Base-by-base conservation (phyloP, 2,329 filamentous ascomycete genomes). In the Metarhizium robertsii region DNA sequence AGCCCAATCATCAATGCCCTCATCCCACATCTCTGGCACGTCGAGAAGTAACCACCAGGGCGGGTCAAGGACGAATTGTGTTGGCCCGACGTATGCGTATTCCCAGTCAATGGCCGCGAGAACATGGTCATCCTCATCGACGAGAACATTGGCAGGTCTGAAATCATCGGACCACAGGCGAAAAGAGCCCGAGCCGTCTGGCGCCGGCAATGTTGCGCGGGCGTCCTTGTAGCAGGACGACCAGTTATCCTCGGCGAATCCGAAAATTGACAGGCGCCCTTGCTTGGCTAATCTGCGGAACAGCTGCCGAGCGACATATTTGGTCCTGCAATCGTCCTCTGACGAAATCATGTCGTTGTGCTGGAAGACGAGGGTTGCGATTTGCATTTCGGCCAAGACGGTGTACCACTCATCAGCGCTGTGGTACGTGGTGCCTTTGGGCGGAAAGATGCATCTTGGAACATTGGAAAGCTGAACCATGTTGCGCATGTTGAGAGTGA, bases 91-190 rank as follows among this genome's bases (percentile, higher is more conserved):
- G 54, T 73, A 72, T 0, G 67, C 57, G 54, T 69, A 71, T 61
- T 75, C 73, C 71, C 71, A 75, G 58, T 75, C 72, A 4, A 76
- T 69, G 0, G 71, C 63, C 5, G 62, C 67, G 13, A 65, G 61
- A 1, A 73, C 57, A 0, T 61, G 53, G 2, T 66, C 46, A 16
- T 65, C 46, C 3, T 61, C 55, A 34, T 67, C 60, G 3, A 71
- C 6, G 3, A 73, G 59, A 20, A 70, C 56, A 42, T 73, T 73
- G 4, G 59, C 57, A 14, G 68, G 61, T 11, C 64, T 55, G 2
- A 43, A n/a, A 1, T 43, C 40, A 43, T 43, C 40, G 16, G 11
- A 43, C 40, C 40, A 43, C 10, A 43, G 40, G 11, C 16, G 11
- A 18, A 43, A 43, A n/a, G 40, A n/a, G 11, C 40, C 40, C 3